Base-by-base conservation (phyloP, 129 eudicot genomes). In the Centaurea solstitialis region DNA sequence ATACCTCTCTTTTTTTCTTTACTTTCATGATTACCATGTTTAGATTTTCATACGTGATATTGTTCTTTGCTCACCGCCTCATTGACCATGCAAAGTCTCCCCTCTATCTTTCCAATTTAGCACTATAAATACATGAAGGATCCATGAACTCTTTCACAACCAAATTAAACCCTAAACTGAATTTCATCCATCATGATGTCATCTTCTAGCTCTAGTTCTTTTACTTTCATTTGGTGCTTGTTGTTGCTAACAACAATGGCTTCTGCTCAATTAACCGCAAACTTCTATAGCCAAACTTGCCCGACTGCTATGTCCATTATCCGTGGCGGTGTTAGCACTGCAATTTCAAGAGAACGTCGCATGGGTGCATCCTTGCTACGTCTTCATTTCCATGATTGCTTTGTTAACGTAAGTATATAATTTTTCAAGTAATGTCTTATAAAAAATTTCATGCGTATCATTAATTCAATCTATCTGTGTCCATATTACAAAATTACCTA, bases 291-390 rank as follows among this genome's bases (percentile, higher is more conserved):
- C 65, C 65, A 8, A 17, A 57, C 23, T 57, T 57, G 65, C 65
- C 65, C 65, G 22, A n/a, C 65, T n/a, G 65, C 22, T 17, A 17
- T 57, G 65, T 57, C 65, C 65, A 57, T 57, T 57, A 57, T 57
- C n/a, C 65, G 65, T 57, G 65, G 65, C 9, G 65, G 65, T 57
- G 65, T 57, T 57, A 57, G 65, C 23, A 57, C 65, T 6, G 94
- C 93, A 9, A 71, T 89, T 9, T 65, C 72, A 3, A 83, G 82
- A 76, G 91, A 89, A 67, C 50, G 69, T 3, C 89, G 93, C 67
- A 89, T 89, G 90, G 93, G 91, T 13, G 91, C 93, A 39, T 82
- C 86, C 57, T 75, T 85, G 61, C 76, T 87, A 20, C 88, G 91
- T 26, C 80, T 90, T 22, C 89, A 87, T 79, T 85, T 90, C 77